These are phyloP conservation scores for Persicaria tinctoria DNA, from an alignment of 148 eudicot species.

Conservation along the genomic window DNA sequence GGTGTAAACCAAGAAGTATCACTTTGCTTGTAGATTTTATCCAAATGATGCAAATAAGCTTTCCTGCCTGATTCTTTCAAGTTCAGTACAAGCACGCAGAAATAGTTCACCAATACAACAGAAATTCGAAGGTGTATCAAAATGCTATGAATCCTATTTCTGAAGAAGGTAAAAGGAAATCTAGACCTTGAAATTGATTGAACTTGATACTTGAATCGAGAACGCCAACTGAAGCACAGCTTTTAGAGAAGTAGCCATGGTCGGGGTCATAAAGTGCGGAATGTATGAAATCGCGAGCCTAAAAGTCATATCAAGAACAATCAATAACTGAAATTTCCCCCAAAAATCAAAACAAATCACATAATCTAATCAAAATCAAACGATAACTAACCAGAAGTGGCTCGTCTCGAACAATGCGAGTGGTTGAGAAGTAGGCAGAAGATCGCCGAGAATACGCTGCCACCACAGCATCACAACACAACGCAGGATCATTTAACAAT, in stretches of 20 bases:
- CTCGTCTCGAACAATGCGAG: conserved; percentile 5
- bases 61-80: conserved; percentile 59
- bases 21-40: conserved; percentile 77
- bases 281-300: conserved; percentile 91
- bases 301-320: background rate
- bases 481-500: background rate
- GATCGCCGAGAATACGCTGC: conserved; percentile 14
- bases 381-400: conserved; percentile 7
- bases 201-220: conserved; percentile 67
- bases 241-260: conserved; percentile 78
- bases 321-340: background rate
- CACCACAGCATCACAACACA: background rate
- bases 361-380: background rate
- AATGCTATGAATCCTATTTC: background rate
- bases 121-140: background rate
- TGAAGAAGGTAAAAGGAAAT: conserved; percentile 9
- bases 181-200: conserved; percentile 63
- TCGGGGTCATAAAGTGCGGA: conserved; percentile 72
- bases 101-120: background rate
- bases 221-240: conserved; percentile 78
- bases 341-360: background rate
- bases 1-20: conserved; percentile 96
- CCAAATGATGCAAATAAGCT: conserved; percentile 68
- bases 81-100: conserved; percentile 4
- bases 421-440: conserved; percentile 1